phyloP scores from a whole-genome alignment of 2,329 filamentous ascomycete species.

The Ophiognomonia clavigignenti-juglandacearum region DNA sequence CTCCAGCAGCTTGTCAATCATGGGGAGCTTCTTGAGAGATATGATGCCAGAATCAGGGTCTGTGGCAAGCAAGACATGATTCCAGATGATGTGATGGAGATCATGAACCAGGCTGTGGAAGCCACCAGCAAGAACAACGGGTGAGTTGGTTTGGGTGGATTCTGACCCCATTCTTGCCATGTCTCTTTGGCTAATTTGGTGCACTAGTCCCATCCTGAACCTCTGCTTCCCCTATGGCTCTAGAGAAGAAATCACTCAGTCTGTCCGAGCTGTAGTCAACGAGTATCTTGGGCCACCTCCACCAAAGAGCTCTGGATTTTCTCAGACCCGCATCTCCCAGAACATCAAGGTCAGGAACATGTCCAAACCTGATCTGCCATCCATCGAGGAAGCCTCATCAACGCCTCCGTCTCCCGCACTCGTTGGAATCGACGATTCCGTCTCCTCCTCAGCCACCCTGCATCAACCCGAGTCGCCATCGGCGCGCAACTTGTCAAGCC shows the following conservation, averaged over 20 bases:
- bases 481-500: conserved; percentile 27
- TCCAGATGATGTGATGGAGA: conserved; percentile 80
- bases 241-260: conserved; percentile 87
- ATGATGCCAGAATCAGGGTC: conserved; percentile 81
- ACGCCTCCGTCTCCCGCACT: conserved; percentile 37
- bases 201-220: conserved; percentile 60
- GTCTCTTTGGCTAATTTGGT: conserved; percentile 10
- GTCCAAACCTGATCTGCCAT: conserved; percentile 41
- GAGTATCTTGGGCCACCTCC: conserved; percentile 74
- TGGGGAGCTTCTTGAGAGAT: conserved; percentile 86
- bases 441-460: conserved; percentile 58
- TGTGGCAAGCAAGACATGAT: conserved; percentile 81
- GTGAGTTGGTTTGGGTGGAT: conserved; percentile 36
- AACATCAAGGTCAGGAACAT: conserved; percentile 71
- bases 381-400: conserved; percentile 45
- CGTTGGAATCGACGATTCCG: conserved; percentile 47
- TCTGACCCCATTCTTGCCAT: neutral
- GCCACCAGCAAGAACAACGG: conserved; percentile 84
- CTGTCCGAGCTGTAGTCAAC: conserved; percentile 80
- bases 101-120: conserved; percentile 79
- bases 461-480: conserved; percentile 41
- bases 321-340: conserved; percentile 79
- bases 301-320: conserved; percentile 68
- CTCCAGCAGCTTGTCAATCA: conserved; percentile 87
- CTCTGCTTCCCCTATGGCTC: conserved; percentile 98